phyloP scores from a whole-genome alignment of 768 basidiomycete species.

The Cystofilobasidium capitatum region DNA sequence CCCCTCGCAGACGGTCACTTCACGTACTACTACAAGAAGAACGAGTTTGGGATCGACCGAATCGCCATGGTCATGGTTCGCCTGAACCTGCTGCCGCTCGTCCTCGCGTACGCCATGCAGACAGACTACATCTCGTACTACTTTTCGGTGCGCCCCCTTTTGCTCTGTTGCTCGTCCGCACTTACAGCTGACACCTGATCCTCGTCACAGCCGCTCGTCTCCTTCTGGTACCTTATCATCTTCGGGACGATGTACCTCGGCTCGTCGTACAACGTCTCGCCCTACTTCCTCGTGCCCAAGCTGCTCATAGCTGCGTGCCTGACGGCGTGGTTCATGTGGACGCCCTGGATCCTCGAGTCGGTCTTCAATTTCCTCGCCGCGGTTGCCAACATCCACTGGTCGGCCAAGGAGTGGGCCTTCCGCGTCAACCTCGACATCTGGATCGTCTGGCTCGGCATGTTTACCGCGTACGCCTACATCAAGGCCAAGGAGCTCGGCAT shows the following conservation, averaged over 20 bases:
- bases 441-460: conserved; percentile 80
- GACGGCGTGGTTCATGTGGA: conserved; percentile 58
- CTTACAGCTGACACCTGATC: not conserved
- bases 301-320: conserved; percentile 55
- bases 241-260: conserved; percentile 68
- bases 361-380: conserved; percentile 56
- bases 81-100: conserved; percentile 70
- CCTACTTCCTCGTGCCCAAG: conserved; percentile 59
- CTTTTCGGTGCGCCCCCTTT: conserved; percentile 33
- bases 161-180: not conserved
- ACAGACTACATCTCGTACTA: conserved; percentile 71
- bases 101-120: conserved; percentile 81
- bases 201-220: conserved; percentile 60
- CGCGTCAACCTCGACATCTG: conserved; percentile 78
- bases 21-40: conserved; percentile 79
- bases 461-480: conserved; percentile 60
- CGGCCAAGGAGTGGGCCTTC: conserved; percentile 77
- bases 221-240: conserved; percentile 77
- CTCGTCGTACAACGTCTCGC: conserved; percentile 60
- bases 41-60: conserved; percentile 69
- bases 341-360: conserved; percentile 53
- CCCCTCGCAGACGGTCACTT: conserved; percentile 48
- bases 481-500: conserved; percentile 64
- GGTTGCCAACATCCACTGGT: conserved; percentile 72
- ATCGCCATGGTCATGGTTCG: conserved; percentile 69